Base-by-base conservation (phyloP, 495 filamentous ascomycete species). In the Xylaria nigripes region DNA sequence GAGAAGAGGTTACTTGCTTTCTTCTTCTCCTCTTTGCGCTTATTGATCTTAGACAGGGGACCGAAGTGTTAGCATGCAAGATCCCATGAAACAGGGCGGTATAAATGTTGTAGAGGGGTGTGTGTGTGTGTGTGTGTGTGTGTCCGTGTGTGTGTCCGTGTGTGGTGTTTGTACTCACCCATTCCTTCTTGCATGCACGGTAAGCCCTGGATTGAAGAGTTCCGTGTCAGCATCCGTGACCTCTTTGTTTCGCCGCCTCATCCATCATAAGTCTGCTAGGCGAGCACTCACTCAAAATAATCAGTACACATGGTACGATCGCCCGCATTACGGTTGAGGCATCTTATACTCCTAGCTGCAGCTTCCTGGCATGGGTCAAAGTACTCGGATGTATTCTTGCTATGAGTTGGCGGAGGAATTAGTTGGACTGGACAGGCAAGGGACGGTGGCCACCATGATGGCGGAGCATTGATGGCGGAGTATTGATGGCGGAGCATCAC, bases 281-380 rank as follows among this genome's bases (percentile, higher is more conserved):
- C 6, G 10, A 15, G 6, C 15, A 72, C 83, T 72, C 59, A 96
- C 91, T 95, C 86, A 64, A 97, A 97, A 68, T 93, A 97, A 67
- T 96, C 93, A 46, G 72, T 70, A 63, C 92, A 97, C 81, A 96
- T 84, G n/a, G 85, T 77, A 49, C 83, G 79, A 67, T 96, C 89
- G 18, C 82, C 89, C 2, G 72, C 83, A 70, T 97, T 97, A 21
- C 92, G 82, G 59, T 87, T 83, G 68, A 97, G 75, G 71, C 92
- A 97, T 63, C 79, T 82, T 12, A 95, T 80, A 68, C 89, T 95
- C 55, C 81, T 76, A 44, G 81, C 70, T n/a, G 93, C 92, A n/a
- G 88, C 90, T 51, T 94, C 89, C 65, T 96, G 90, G 66, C 92
- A 97, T 13, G 92, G 92, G 63, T 97, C 92, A 62, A 89, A 88